Conservation (phyloP, 2,329 filamentous ascomycete genomes). For the Colletotrichum horii region DNA sequence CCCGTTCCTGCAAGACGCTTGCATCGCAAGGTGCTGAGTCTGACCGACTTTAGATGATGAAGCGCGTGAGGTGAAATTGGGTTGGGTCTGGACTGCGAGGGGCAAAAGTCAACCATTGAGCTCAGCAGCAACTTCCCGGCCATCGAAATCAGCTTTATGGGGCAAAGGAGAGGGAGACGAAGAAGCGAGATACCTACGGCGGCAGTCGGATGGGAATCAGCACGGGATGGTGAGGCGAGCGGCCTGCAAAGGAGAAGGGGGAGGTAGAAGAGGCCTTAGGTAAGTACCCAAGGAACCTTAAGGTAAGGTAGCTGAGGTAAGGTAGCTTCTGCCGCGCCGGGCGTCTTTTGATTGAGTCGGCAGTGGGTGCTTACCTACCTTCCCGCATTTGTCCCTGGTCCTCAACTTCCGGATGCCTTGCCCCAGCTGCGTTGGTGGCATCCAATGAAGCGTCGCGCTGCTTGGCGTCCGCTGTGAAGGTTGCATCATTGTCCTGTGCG, state of each 20-base stretch:
- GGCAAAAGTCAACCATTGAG: not conserved
- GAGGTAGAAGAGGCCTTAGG: too few species aligned
- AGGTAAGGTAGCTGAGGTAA: too few species aligned
- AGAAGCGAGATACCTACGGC: not conserved
- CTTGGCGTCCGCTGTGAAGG: not conserved
- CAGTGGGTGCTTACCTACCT: too few species aligned
- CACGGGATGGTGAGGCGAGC: not conserved
- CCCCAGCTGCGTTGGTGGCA: not conserved
- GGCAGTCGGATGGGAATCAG: not conserved
- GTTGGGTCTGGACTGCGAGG: not conserved
- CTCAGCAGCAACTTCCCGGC: not conserved
- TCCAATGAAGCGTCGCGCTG: not conserved
- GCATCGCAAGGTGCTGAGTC: not conserved
- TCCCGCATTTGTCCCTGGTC: not conserved
- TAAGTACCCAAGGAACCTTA: too few species aligned
- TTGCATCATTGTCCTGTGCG: slow-evolving; percentile 8
- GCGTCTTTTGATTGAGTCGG: too few species aligned
- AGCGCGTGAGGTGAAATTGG: not conserved
- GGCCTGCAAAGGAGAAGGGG: too few species aligned
- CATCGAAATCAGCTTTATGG: not conserved
- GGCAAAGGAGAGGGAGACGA: too few species aligned
- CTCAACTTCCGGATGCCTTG: not conserved
- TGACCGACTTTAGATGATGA: not conserved
- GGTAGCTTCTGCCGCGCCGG: too few species aligned
- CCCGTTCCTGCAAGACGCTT: not conserved